Evolutionary conservation across 805 yeast genomes (phyloP).

Genomic region (Wickerhamiella sergipiensis): DNA sequence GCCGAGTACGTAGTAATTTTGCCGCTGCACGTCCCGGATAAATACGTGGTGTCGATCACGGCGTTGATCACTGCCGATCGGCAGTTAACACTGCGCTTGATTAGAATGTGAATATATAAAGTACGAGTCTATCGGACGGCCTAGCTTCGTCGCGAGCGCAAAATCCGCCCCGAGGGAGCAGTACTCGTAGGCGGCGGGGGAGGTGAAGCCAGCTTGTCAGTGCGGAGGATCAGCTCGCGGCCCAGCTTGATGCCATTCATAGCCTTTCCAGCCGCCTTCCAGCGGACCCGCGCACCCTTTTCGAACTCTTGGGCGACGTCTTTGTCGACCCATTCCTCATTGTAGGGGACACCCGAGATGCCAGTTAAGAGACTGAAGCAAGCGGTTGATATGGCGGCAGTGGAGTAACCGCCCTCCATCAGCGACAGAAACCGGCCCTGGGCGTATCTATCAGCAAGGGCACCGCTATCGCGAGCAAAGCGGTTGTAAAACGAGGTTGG

Average conservation of each 20-base stretch:
- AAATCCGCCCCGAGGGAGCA: background rate
- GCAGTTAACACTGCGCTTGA: too few species aligned
- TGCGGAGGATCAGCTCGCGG: background rate
- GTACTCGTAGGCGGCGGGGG: background rate
- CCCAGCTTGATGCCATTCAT: background rate
- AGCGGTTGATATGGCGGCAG: slow-evolving; percentile 67
- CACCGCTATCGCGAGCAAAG: slow-evolving; percentile 61
- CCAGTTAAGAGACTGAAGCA: slow-evolving; percentile 70
- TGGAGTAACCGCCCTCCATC: slow-evolving; percentile 79
- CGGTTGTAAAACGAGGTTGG: slow-evolving; percentile 67
- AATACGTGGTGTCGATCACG: too few species aligned
- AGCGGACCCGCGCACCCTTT: background rate
- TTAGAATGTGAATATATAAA: too few species aligned
- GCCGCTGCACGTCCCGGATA: too few species aligned
- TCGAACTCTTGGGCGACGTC: background rate
- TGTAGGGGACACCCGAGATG: slow-evolving; percentile 18
- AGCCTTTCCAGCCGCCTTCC: background rate
- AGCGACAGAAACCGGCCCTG: slow-evolving; percentile 52
- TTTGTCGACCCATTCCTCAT: background rate
- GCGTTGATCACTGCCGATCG: too few species aligned
- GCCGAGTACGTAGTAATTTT: too few species aligned
- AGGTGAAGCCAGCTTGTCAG: background rate
- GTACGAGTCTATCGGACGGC: too few species aligned
- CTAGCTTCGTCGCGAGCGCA: background rate
- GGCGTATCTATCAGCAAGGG: slow-evolving; percentile 48